Evolutionary conservation across 495 filamentous ascomycete species (phyloP).

Genomic region (Podospora tetraspora): DNA sequence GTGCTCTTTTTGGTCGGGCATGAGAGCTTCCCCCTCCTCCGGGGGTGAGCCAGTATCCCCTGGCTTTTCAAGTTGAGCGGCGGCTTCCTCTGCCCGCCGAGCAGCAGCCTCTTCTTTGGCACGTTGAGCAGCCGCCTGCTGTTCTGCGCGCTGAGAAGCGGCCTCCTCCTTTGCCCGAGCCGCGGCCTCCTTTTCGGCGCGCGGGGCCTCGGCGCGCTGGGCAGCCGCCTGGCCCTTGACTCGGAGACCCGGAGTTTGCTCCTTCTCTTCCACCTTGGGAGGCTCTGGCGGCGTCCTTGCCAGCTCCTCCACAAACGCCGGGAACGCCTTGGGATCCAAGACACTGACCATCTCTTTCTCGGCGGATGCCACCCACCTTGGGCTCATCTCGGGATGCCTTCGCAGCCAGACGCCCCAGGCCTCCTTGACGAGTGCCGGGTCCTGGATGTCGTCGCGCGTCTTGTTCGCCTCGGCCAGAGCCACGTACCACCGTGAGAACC

Average conservation of each 20-base stretch:
- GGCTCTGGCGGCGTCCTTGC: background rate
- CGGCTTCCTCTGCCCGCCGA: background rate
- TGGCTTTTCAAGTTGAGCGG: background rate
- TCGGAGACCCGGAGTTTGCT: background rate
- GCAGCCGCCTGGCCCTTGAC: background rate
- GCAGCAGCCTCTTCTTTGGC: background rate
- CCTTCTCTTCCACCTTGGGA: background rate
- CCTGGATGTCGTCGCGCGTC: constrained; percentile 6
- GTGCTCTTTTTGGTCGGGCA: background rate
- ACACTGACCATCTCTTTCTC: background rate
- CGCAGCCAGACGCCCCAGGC: constrained; percentile 25
- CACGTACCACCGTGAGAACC: constrained; percentile 19
- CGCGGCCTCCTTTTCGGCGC: background rate
- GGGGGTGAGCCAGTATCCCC: background rate
- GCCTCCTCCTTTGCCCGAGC: background rate
- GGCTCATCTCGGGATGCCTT: background rate
- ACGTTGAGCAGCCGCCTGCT: no score
- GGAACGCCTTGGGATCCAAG: background rate
- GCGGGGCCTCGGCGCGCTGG: background rate
- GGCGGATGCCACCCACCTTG: constrained; percentile 12
- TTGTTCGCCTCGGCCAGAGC: constrained; percentile 20
- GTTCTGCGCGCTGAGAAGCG: background rate
- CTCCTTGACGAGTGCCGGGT: constrained; percentile 13
- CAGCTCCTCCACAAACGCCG: background rate
- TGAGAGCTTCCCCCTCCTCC: background rate